Conservation (phyloP, 2,329 filamentous ascomycete species). For the Stromatinia cepivora region DNA sequence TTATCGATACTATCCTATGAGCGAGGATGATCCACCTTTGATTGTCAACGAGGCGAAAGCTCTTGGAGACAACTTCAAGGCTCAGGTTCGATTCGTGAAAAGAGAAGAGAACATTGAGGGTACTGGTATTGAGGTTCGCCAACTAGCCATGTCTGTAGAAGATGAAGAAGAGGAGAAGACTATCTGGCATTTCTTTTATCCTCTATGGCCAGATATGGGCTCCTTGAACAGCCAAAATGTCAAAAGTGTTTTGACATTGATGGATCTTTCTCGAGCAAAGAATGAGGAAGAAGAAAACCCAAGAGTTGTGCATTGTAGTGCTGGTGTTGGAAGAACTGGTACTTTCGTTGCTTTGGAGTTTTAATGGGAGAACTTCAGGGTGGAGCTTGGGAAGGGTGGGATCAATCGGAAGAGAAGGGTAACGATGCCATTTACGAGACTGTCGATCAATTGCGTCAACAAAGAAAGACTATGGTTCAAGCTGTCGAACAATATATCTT, state of each 20-base stretch:
- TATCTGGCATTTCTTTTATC: constrained; percentile 84
- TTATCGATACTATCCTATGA: constrained; percentile 78
- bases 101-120: constrained; percentile 53
- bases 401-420: constrained; percentile 41
- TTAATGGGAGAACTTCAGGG: constrained; percentile 78
- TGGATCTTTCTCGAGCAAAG: constrained; percentile 64
- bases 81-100: constrained; percentile 62
- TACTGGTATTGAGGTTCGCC: constrained; percentile 71
- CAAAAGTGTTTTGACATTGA: constrained; percentile 66
- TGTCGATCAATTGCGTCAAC: constrained; percentile 78
- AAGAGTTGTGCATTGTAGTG: constrained; percentile 83
- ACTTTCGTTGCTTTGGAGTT: constrained; percentile 98
- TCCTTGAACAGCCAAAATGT: constrained; percentile 71
- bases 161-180: constrained; percentile 55
- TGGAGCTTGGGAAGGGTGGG: constrained; percentile 52
- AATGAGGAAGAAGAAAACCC: constrained; percentile 62
- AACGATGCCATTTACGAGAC: constrained; percentile 74
- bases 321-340: constrained; percentile 89
- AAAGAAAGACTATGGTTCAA: constrained; percentile 95
- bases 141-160: constrained; percentile 57
- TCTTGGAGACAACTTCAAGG: constrained; percentile 67
- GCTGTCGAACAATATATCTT: constrained; percentile 81
- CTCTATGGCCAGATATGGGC: constrained; percentile 86
- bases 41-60: constrained; percentile 63
- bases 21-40: constrained; percentile 52